Evolutionary conservation across 352 stramenopile species (phyloP).

Genomic region (Phytophthora tentaculata): DNA sequence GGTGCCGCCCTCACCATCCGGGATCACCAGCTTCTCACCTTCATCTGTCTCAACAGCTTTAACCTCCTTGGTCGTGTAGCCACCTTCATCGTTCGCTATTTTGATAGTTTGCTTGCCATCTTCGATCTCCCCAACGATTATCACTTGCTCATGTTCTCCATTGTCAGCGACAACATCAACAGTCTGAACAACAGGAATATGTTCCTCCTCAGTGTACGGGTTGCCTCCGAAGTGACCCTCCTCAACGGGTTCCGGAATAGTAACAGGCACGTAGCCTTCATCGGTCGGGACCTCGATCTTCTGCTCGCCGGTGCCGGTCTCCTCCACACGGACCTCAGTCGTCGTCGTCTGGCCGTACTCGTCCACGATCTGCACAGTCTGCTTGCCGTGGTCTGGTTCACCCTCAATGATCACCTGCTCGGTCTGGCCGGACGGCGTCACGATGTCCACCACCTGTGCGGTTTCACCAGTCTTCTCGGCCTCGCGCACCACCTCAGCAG

Average conservation of each 20-base stretch:
- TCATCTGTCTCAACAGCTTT: constrained; percentile 10
- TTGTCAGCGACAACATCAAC: constrained; percentile 4
- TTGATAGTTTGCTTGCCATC: constrained; percentile 14
- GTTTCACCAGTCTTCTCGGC: not conserved
- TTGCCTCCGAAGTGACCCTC: too few relatives aligned
- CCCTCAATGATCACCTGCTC: not conserved
- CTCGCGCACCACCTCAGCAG: not conserved
- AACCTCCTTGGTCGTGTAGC: constrained; percentile 10
- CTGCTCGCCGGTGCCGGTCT: constrained; percentile 5
- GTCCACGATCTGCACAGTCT: not conserved
- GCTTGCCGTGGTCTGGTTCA: not conserved
- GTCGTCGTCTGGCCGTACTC: not conserved
- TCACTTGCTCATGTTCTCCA: constrained; percentile 14
- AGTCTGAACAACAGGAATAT: constrained; percentile 7
- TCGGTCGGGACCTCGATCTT: constrained; percentile 9
- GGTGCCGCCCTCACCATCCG: constrained; percentile 3
- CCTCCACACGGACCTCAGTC: not conserved
- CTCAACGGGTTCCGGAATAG: not conserved
- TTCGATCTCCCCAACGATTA: constrained; percentile 7
- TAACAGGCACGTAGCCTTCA: not conserved
- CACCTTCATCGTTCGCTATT: constrained; percentile 12
- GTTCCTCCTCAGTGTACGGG: not conserved
- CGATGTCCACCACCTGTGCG: not conserved
- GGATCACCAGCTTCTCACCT: constrained; percentile 11
- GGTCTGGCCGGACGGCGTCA: not conserved